Evolutionary conservation across 1,284 basidiomycete genomes (phyloP).

Genomic region (Ganoderma meredithae): DNA sequence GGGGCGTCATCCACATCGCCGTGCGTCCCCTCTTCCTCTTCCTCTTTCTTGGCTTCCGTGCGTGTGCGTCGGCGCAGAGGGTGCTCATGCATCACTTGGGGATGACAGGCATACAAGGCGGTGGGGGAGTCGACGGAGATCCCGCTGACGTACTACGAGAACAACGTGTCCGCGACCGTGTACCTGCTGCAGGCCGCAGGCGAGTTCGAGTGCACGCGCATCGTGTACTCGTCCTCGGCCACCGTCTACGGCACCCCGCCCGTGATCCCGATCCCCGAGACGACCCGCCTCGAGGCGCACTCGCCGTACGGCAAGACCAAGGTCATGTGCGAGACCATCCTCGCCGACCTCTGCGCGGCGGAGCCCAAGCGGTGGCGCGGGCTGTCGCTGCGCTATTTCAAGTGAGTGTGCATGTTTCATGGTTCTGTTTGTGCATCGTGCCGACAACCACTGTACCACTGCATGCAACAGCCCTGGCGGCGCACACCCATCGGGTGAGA

Average conservation of each 20-base stretch:
- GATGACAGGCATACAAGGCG: slow-evolving; percentile 97
- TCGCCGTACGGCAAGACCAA: slow-evolving; percentile 97
- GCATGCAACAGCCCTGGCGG: slow-evolving; percentile 98
- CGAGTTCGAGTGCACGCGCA: slow-evolving; percentile 81
- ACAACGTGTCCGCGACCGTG: slow-evolving; percentile 90
- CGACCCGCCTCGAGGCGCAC: slow-evolving; percentile 87
- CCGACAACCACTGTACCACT: too few species aligned
- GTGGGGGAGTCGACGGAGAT: slow-evolving; percentile 98
- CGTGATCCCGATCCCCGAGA: slow-evolving; percentile 93
- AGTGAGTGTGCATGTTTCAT: too few species aligned
- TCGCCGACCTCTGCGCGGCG: slow-evolving; percentile 89
- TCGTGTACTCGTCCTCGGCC: slow-evolving; percentile 98
- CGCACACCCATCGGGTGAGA: slow-evolving; percentile 93
- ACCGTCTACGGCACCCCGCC: slow-evolving; percentile 99
- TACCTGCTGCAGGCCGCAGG: slow-evolving; percentile 87
- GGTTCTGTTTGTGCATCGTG: too few species aligned
- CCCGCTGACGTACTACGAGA: slow-evolving; percentile 91
- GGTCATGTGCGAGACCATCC: slow-evolving; percentile 91
- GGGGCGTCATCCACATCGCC: slow-evolving; percentile 96
- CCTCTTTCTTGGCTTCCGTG: not conserved
- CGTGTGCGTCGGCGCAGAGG: too few species aligned
- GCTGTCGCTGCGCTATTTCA: slow-evolving; percentile 95
- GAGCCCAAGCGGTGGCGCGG: slow-evolving; percentile 80
- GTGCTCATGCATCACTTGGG: slow-evolving; percentile 6
- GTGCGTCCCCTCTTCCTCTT: slow-evolving; percentile 51